Percentiles rank a stretch among this genome's conserved stretches.
Evolutionary conservation across 768 basidiomycete genomes (phyloP).

Genomic region (Daedalea quercina): DNA sequence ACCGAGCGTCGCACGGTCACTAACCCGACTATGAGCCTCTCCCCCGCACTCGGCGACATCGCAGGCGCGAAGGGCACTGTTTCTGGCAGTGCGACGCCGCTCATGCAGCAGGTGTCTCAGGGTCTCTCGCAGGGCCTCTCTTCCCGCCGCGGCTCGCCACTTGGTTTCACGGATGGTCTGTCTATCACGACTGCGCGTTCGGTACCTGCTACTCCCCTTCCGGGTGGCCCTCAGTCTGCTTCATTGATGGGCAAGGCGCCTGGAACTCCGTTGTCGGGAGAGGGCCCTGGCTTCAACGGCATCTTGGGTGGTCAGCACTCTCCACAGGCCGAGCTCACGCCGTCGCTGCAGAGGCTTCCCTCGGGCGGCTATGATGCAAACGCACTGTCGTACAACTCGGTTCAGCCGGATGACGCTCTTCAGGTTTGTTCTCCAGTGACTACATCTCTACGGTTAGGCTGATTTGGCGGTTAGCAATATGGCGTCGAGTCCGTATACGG

Average conservation of each 20-base stretch:
- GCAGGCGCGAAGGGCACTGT: slow-evolving; percentile 36
- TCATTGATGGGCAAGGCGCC: slow-evolving; percentile 58
- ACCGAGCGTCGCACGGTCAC: slow-evolving; percentile 67
- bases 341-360: slow-evolving; percentile 64
- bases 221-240: slow-evolving; percentile 41
- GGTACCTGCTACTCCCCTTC: slow-evolving; percentile 75
- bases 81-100: slow-evolving; percentile 60
- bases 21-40: slow-evolving; percentile 63
- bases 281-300: slow-evolving; percentile 55
- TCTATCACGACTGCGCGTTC: slow-evolving; percentile 61
- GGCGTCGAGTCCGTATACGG: slow-evolving; percentile 46
- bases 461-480: slow-evolving; percentile 36
- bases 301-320: slow-evolving; percentile 43
- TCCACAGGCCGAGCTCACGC: slow-evolving; percentile 54
- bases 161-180: slow-evolving; percentile 53
- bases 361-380: slow-evolving; percentile 44
- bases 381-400: slow-evolving; percentile 47
- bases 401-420: slow-evolving; percentile 45
- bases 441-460: slow-evolving; percentile 1
- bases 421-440: slow-evolving; percentile 36
- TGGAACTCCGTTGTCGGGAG: slow-evolving; percentile 45
- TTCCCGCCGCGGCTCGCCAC: slow-evolving; percentile 73
- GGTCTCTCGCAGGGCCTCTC: slow-evolving; percentile 34
- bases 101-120: slow-evolving; percentile 56
- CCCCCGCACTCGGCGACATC: slow-evolving; percentile 46